A percentile compares a stretch with the other conserved stretches of the same genome.
Conservation (phyloP, 768 basidiomycete genomes). For the Ramaria rubella region DNA sequence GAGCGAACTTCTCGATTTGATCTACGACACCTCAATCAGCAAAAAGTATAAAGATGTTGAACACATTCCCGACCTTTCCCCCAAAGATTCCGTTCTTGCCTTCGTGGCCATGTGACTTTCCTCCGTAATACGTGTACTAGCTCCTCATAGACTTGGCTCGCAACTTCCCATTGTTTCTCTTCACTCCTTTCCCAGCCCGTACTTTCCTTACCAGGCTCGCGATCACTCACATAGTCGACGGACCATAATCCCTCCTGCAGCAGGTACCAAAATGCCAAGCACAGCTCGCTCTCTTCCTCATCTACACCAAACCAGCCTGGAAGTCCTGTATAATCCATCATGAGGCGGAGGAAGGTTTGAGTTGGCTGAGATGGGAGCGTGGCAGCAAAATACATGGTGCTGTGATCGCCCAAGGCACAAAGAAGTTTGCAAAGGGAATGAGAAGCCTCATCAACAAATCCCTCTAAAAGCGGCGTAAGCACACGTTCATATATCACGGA, state of each 20-base stretch:
- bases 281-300: slow-evolving; percentile 84
- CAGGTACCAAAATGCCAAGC: slow-evolving; percentile 84
- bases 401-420: slow-evolving; percentile 80
- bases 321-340: slow-evolving; percentile 67
- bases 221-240: slow-evolving; percentile 43
- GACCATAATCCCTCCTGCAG: slow-evolving; percentile 85
- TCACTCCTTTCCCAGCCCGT: slow-evolving; percentile 10
- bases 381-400: slow-evolving; percentile 65
- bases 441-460: slow-evolving; percentile 48
- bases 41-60: slow-evolving; percentile 9
- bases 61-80: slow-evolving; percentile 49
- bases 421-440: slow-evolving; percentile 77
- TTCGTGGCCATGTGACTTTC: slow-evolving; percentile 70
- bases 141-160: slow-evolving; percentile 74
- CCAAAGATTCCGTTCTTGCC: slow-evolving; percentile 43
- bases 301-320: slow-evolving; percentile 76
- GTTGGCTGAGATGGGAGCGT: slow-evolving; percentile 56
- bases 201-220: slow-evolving; percentile 6
- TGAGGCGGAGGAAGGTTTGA: slow-evolving; percentile 63
- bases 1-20: slow-evolving; percentile 71
- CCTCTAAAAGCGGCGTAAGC: slow-evolving; percentile 22
- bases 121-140: slow-evolving; percentile 61
- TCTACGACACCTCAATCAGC: slow-evolving; percentile 36
- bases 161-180: slow-evolving; percentile 41
- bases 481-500: neutral